Conservation (phyloP, 2,329 filamentous ascomycete species). For the Ceratocystiopsis sp. region DNA sequence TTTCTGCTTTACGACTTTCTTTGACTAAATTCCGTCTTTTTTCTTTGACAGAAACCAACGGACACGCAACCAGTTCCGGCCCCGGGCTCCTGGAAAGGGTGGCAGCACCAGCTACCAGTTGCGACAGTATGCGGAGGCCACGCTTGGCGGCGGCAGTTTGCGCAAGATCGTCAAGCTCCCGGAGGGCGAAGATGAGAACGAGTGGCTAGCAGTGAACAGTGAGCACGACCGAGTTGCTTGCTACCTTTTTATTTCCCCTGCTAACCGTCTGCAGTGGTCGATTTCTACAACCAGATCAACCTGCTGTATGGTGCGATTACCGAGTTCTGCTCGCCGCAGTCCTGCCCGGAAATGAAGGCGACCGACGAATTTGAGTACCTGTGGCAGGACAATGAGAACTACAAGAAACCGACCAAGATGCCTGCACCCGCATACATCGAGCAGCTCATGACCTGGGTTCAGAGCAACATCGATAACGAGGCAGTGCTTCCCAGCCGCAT, state of each 20-base stretch:
- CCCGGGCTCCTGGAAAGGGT: conserved; percentile 67
- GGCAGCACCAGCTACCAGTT: conserved; percentile 79
- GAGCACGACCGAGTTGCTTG: conserved; percentile 15
- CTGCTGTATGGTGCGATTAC: conserved; percentile 96
- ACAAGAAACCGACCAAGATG: conserved; percentile 95
- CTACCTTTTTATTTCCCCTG: neutral
- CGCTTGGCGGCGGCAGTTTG: conserved; percentile 82
- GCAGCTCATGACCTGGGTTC: conserved; percentile 93
- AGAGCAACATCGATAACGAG: conserved; percentile 90
- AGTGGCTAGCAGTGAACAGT: conserved; percentile 98
- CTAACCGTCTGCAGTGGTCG: conserved; percentile 56
- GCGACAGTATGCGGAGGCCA: conserved; percentile 95
- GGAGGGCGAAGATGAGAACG: conserved; percentile 92
- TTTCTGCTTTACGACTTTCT: neutral
- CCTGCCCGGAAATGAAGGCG: conserved; percentile 99
- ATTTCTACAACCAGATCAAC: conserved; percentile 99
- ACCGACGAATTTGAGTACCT: conserved; percentile 99
- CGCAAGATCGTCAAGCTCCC: conserved; percentile 93
- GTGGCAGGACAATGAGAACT: conserved; percentile 92
- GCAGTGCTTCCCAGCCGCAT: conserved; percentile 87
- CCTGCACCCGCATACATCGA: conserved; percentile 94
- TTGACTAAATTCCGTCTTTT: neutral
- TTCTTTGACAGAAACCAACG: conserved; percentile 52
- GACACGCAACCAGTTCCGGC: conserved; percentile 80
- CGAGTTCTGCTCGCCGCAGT: conserved; percentile 94